Conservation (phyloP, 1,139 yeast species). For the Lodderomyces parapsilosis region DNA sequence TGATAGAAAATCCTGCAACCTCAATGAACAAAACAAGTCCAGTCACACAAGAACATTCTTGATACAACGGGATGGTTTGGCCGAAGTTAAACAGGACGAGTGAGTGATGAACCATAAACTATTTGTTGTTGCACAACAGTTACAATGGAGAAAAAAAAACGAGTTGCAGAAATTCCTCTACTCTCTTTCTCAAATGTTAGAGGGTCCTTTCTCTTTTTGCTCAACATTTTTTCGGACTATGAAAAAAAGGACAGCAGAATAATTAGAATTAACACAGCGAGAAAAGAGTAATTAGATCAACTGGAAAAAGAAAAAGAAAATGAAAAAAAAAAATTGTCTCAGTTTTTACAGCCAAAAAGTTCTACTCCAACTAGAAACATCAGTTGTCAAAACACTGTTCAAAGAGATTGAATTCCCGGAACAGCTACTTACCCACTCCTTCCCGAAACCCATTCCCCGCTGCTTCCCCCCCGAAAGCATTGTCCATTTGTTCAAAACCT, state of each 20-base stretch:
- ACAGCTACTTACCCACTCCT: too few species aligned
- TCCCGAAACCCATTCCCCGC: too few species aligned
- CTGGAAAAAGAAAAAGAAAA: not conserved
- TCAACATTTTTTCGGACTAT: not conserved
- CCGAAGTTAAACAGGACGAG: slow-evolving; percentile 22
- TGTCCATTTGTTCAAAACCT: slow-evolving; percentile 13
- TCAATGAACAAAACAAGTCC: not conserved
- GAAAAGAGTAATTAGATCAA: not conserved
- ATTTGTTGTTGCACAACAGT: too few species aligned
- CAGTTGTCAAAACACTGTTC: not conserved
- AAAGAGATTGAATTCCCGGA: too few species aligned
- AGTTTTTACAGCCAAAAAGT: not conserved
- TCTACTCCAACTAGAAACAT: not conserved
- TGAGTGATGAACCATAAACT: not conserved
- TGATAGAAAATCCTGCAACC: slow-evolving; percentile 13
- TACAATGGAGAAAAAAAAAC: too few species aligned
- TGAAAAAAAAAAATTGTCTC: not conserved
- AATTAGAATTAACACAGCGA: not conserved
- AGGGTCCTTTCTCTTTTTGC: too few species aligned
- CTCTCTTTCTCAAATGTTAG: too few species aligned
- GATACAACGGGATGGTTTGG: slow-evolving; percentile 35
- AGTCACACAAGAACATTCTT: slow-evolving; percentile 19
- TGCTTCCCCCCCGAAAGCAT: slow-evolving; percentile 15
- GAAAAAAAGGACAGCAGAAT: too few species aligned
- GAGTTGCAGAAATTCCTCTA: too few species aligned